Base-by-base conservation (phyloP, 352 stramenopile genomes). In the Phytophthora podocarpi region DNA sequence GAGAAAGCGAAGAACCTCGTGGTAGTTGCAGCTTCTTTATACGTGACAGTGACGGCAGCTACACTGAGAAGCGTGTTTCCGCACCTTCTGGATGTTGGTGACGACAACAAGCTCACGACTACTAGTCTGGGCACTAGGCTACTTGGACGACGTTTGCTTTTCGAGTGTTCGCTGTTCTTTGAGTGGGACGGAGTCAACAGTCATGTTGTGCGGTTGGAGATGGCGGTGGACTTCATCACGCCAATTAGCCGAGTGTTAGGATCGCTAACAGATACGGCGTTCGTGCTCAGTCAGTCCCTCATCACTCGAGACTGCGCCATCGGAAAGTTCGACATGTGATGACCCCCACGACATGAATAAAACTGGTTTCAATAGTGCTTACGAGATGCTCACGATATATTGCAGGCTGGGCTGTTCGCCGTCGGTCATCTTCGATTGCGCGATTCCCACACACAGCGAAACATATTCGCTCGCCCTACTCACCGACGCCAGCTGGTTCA, bases 191-290 rank as follows among this genome's bases (percentile, higher is more conserved):
- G 56, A 7, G 12, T 7, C 5, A 45, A 20, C 3, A 26, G 21
- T 7, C 37, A 28, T 1, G 39, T 67, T 7, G 31, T 35, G 13
- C 56, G 36, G 1, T 7, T 67, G 26, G 37, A 54, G 13, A 42
- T 43, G n/a, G 32, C 51, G 27, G 40, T 71, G 8, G 56, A 72
- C 16, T 63, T 72, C 43, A 15, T 72, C 2, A 40, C 15, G 21
- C 36, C 57, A 3, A 15, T 64, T 1, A 37, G 15, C 10, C 23
- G 20, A 27, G 42, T 53, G 11, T 15, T 71, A 1, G 31, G 34
- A 1, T 37, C 48, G 1, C 30, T 71, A 5, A 47, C 51, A 10
- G 48, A 51, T 5, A 37, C 49, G 1, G 55, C 42, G 9, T 53
- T 53, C 21, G 62, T 66, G 10, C 48, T 70, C 2, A 26, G 23